Percentiles rank a stretch among this genome's conserved stretches.
Conservation (phyloP, 2,329 filamentous ascomycete genomes). For the Cytospora schulzeri region DNA sequence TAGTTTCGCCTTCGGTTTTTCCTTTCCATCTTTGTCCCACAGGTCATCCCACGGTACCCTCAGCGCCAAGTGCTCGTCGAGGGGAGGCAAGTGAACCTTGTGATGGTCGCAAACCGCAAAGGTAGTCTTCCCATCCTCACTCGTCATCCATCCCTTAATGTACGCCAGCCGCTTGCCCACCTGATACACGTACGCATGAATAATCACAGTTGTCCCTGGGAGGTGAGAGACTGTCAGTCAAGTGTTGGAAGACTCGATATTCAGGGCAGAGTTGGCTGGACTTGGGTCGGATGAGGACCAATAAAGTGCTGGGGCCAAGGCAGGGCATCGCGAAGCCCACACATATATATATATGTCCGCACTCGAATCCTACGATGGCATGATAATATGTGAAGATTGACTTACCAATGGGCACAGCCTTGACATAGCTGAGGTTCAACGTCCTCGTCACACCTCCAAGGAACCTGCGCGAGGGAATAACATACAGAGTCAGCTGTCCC, state of each 20-base stretch:
- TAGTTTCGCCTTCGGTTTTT: conserved; percentile 26
- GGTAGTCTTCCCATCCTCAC: conserved; percentile 47
- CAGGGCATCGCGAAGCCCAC: not conserved
- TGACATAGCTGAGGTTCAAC: conserved; percentile 54
- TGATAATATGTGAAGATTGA: too few relatives aligned
- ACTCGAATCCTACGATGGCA: not conserved
- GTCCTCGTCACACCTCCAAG: conserved; percentile 52
- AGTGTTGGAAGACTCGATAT: too few relatives aligned
- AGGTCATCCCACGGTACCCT: conserved; percentile 48
- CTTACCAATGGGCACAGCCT: conserved; percentile 48
- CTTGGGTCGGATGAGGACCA: not conserved
- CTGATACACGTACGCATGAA: conserved; percentile 46
- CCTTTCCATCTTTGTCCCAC: conserved; percentile 35
- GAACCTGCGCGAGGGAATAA: conserved; percentile 35
- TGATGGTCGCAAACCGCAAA: conserved; percentile 56
- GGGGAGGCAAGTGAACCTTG: conserved; percentile 49
- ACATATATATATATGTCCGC: not conserved
- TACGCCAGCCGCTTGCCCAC: conserved; percentile 54
- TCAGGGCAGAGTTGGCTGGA: not conserved
- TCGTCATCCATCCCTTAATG: conserved; percentile 52
- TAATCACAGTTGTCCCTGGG: conserved; percentile 41
- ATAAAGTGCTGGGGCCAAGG: not conserved
- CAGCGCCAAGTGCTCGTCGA: conserved; percentile 41
- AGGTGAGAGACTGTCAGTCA: not conserved
- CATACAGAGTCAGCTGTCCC: not conserved